Conservation (phyloP, 768 basidiomycete species). For the Neoboletus magnificus region DNA sequence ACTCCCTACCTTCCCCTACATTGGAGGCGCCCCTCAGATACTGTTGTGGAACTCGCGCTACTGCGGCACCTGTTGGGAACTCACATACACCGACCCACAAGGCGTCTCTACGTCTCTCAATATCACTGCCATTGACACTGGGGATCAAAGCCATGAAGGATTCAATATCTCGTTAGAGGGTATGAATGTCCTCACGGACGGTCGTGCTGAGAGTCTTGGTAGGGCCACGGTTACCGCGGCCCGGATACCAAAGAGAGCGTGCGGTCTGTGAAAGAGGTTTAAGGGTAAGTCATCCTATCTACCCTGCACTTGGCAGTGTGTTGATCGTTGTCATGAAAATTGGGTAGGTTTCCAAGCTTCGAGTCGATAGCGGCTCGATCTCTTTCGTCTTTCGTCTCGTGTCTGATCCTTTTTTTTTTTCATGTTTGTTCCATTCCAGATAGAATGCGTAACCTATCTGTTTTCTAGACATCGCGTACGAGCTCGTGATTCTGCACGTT, state of each 20-base stretch:
- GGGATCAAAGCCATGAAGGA: conserved; percentile 22
- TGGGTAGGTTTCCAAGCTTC: background rate
- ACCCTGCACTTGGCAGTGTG: background rate
- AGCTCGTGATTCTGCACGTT: background rate
- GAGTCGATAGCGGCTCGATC: background rate
- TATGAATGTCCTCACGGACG: conserved; percentile 36
- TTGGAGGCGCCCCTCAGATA: conserved; percentile 54
- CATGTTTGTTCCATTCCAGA: background rate
- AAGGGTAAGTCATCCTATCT: background rate
- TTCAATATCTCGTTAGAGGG: conserved; percentile 38
- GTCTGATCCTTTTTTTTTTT: background rate
- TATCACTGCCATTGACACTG: conserved; percentile 51
- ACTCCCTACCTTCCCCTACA: conserved; percentile 56
- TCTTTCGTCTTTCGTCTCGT: background rate
- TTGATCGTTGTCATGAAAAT: background rate
- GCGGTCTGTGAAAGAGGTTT: conserved; percentile 7
- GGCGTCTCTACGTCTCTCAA: conserved; percentile 39
- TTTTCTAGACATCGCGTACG: background rate
- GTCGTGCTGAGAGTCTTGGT: conserved; percentile 28
- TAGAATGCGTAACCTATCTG: background rate
- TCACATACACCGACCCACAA: conserved; percentile 40
- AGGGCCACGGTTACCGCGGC: conserved; percentile 20
- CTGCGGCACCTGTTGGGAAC: conserved; percentile 61
- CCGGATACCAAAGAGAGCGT: conserved; percentile 12
- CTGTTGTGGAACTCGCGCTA: conserved; percentile 47